phyloP scores from a whole-genome alignment of 2,329 filamentous ascomycete species.

The Seiridium cupressi region DNA sequence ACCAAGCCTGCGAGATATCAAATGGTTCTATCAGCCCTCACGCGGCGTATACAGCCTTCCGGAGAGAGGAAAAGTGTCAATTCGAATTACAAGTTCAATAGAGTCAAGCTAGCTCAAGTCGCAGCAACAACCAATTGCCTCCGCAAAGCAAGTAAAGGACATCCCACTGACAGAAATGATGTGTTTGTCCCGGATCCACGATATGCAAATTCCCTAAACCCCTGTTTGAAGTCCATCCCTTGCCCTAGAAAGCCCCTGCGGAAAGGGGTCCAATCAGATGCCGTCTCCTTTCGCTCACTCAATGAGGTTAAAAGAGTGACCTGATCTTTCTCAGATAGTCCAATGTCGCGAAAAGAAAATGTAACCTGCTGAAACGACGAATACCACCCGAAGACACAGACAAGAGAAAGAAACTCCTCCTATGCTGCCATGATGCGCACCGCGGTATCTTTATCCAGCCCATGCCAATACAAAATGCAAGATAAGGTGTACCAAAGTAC shows the following conservation, averaged over 20 bases:
- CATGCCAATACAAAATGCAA: slow-evolving; percentile 4
- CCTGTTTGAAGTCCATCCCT: too few relatives aligned
- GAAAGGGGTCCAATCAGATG: not conserved
- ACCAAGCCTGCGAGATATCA: too few relatives aligned
- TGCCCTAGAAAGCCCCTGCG: too few relatives aligned
- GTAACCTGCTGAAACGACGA: not conserved
- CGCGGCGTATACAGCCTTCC: too few relatives aligned
- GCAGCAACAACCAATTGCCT: too few relatives aligned
- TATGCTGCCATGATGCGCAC: slow-evolving; percentile 21
- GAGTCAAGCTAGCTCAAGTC: not conserved
- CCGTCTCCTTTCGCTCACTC: not conserved
- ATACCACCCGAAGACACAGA: not conserved
- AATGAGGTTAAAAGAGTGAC: not conserved
- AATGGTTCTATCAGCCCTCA: too few relatives aligned
- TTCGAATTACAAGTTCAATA: not conserved
- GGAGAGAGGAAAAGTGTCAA: not conserved
- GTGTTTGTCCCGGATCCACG: not conserved
- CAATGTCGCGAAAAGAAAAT: not conserved
- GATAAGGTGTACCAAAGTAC: not conserved
- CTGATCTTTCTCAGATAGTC: not conserved
- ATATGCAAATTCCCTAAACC: not conserved
- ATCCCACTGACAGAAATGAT: not conserved
- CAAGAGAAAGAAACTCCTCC: slow-evolving; percentile 21
- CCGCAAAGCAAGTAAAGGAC: not conserved
- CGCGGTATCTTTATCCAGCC: slow-evolving; percentile 8